Percentiles rank a stretch among this genome's conserved stretches.
These are phyloP conservation scores for Capronia epimyces DNA, from an alignment of 2,329 filamentous ascomycete species.

Conservation along the genomic window DNA sequence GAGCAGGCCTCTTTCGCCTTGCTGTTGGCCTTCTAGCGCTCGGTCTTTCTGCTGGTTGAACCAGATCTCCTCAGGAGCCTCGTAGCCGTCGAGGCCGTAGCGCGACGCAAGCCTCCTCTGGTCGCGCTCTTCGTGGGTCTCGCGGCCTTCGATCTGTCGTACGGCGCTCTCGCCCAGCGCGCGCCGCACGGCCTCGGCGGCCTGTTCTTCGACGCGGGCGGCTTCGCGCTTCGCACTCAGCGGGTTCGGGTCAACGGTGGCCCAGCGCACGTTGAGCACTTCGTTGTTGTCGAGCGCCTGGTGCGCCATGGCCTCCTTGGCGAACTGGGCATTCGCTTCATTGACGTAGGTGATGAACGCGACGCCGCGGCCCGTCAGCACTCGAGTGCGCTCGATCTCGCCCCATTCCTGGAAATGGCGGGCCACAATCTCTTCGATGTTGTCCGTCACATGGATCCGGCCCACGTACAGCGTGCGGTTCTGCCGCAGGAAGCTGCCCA, in stretches of 20 bases:
- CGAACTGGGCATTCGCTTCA: constrained; percentile 83
- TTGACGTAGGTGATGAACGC: constrained; percentile 93
- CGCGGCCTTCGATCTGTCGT: constrained; percentile 85
- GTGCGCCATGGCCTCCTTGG: constrained; percentile 92
- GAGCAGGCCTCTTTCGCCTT: constrained; percentile 43
- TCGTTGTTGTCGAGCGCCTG: constrained; percentile 88
- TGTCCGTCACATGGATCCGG: constrained; percentile 88
- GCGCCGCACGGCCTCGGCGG: constrained; percentile 83
- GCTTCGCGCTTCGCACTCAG: constrained; percentile 90
- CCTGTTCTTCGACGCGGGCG: constrained; percentile 84
- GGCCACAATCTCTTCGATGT: constrained; percentile 93
- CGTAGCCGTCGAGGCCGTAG: constrained; percentile 85
- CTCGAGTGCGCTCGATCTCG: constrained; percentile 78
- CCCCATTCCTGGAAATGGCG: constrained; percentile 97
- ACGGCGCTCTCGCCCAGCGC: constrained; percentile 87
- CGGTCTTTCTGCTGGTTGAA: constrained; percentile 76
- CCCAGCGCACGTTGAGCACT: constrained; percentile 93
- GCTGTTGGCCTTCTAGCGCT: constrained; percentile 56
- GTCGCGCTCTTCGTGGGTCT: constrained; percentile 79
- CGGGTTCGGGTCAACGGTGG: constrained; percentile 92
- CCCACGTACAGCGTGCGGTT: constrained; percentile 93
- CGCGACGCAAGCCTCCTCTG: constrained; percentile 75
- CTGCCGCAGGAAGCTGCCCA: constrained; percentile 86
- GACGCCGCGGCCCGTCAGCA: constrained; percentile 82
- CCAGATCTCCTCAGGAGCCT: constrained; percentile 90